Evolutionary conservation across 1,284 basidiomycete genomes (phyloP), one percentile per base, ranked within the genome.

Genomic region (Hemileccinum hortonii): DNA sequence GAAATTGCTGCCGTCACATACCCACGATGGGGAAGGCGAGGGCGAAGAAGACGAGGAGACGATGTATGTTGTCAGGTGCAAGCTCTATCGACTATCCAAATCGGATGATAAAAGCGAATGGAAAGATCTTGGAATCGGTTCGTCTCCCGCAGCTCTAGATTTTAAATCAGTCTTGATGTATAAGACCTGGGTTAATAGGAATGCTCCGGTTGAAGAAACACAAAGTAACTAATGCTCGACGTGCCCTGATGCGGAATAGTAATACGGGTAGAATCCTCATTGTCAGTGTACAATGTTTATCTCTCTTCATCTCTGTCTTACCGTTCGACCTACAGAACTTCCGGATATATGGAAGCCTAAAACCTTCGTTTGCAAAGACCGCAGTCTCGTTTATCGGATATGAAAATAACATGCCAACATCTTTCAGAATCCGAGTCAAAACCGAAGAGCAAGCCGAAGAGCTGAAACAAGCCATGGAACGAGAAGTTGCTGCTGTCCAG

Each of bases 41-140:
- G 88, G 88, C 16, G 92, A 94, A 71, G 88, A 94, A 67, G 77
- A 86, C 40, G 92, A 94, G 66, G 83, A 85, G 51, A 92, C 88
- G 3, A 72, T 76, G 18, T 75, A 85, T 65, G 75, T 79, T 47
- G 73, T 81, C 48, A 81, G 79, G 61, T 75, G 80, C 44, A 90
- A 87, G 65, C 81, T 87, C 37, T 86, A 75, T 62, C 80, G 77
- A 61, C 67, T 91, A 62, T 75, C 69, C 53, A 83, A 79, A 69
- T 76, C 77, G 33, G 77, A 78, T n/a, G 78, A 76, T 16, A 73
- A 70, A 44, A 65, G 68, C 39, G 72, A 76, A 38, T 90, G 86
- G 86, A 75, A 71, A 40, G 83, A 84, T 53, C 58, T 83, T 46
- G 86, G 85, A 47, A 64, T 81, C 45, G 85, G 84, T 82, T 58